Conservation (phyloP, 169 alveolate genomes). For the Plasmodium chabaudi region DNA sequence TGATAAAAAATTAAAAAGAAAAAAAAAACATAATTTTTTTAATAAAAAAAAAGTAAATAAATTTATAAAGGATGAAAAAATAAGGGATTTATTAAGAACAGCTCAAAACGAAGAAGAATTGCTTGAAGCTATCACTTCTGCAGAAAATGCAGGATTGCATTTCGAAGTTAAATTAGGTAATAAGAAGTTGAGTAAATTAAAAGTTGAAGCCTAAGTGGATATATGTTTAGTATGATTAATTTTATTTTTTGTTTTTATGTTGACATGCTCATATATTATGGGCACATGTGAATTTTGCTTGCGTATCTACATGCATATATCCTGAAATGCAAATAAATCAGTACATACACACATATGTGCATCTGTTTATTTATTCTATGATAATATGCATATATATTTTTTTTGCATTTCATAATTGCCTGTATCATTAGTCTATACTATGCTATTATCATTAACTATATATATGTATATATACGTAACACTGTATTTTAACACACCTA, state of each 20-base stretch:
- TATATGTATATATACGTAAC: too few relatives aligned
- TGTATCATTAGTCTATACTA: too few relatives aligned
- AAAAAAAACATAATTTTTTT: conserved; percentile 18
- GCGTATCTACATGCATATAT: neutral
- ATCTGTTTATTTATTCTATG: neutral
- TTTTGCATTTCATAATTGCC: too few relatives aligned
- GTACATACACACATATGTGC: neutral
- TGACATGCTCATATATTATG: neutral
- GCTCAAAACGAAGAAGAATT: conserved; percentile 70
- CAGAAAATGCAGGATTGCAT: conserved; percentile 72
- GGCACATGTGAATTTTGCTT: neutral
- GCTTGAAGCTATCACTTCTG: conserved; percentile 52
- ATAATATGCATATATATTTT: neutral
- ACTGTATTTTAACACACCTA: too few relatives aligned
- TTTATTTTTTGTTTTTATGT: conserved; percentile 2
- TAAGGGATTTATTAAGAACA: conserved; percentile 52
- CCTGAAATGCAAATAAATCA: neutral
- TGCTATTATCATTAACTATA: too few relatives aligned
- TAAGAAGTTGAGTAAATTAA: conserved; percentile 51
- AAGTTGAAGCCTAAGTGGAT: conserved; percentile 8
- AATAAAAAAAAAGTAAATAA: conserved; percentile 60
- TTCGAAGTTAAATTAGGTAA: conserved; percentile 70
- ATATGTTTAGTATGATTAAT: neutral
- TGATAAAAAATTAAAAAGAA: neutral
- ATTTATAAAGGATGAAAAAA: conserved; percentile 68